Evolutionary conservation across 495 filamentous ascomycete species (phyloP), one percentile per base, ranked within the genome.

Genomic region (Aspergillus ostianus): DNA sequence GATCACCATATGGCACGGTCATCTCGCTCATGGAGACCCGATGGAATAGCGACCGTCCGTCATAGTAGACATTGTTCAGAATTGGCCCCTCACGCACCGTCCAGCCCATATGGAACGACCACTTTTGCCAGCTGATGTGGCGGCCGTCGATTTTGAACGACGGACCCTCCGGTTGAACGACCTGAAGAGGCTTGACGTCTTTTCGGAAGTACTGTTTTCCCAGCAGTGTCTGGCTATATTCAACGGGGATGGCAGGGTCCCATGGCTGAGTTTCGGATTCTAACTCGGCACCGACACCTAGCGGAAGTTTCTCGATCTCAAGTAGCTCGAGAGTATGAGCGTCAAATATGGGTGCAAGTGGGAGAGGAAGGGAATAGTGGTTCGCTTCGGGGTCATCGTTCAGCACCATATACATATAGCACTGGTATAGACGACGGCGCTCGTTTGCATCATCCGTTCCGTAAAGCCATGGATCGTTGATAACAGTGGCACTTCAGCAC

Each of bases 291-390:
- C 51, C 47, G 18, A 36, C 47, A 32, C 69, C 69, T 12, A 67
- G 70, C 12, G 70, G 62, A 45, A 69, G 62, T 17, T 57, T 51
- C 50, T 73, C 67, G 41, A 73, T 68, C 12, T 70, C 59, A 44
- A 70, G 75, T 21, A 91, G 80, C 56, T 82, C 81, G 68, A 82
- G 76, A 3, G 79, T 84, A 15, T 75, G 74, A 0, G 80, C 78
- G 59, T 82, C 82, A 26, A 91, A 69, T 23, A 91, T 86, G 0
- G 88, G 87, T 13, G 84, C 87, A 58, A 91, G 83, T 13, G 83
- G 76, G 12, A 90, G 72, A 0, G 88, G 89, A 53, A 89, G 81
- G 1, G 88, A 82, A 68, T 92, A 92, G 63, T 90, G 84, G 62
- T 89, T 90, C 29, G 56, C 51, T 21, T 63, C 32, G 15, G 56